phyloP scores from a whole-genome alignment of 1,139 yeast genomes.

The Zygoascus sp. region DNA sequence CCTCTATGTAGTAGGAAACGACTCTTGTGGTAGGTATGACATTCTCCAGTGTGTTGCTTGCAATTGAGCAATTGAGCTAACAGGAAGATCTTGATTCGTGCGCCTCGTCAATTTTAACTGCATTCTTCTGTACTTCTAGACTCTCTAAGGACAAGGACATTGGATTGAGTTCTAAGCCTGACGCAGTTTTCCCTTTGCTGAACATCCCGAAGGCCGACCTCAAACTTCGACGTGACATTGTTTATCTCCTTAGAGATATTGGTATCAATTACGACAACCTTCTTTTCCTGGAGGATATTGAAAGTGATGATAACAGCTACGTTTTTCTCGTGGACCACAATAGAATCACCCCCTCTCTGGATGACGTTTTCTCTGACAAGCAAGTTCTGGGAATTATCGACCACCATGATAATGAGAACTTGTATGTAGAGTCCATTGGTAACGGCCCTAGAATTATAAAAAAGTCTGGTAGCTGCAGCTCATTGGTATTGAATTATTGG shows the following conservation, averaged over 20 bases:
- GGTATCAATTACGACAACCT: slow-evolving; percentile 48
- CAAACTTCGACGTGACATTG: slow-evolving; percentile 65
- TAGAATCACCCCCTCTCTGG: slow-evolving; percentile 52
- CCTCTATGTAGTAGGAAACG: slow-evolving; percentile 71
- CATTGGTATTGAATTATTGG: slow-evolving; percentile 67
- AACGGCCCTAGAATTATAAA: slow-evolving; percentile 56
- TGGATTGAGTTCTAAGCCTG: slow-evolving; percentile 14
- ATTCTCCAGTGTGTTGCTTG: no score
- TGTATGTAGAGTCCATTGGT: slow-evolving; percentile 36
- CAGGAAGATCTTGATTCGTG: slow-evolving; percentile 76
- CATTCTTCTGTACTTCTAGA: slow-evolving; percentile 47
- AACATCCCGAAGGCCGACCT: slow-evolving; percentile 69
- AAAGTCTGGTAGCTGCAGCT: slow-evolving; percentile 71
- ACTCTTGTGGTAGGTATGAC: slow-evolving; percentile 49
- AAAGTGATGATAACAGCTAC: slow-evolving; percentile 28
- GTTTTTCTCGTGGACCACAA: slow-evolving; percentile 82
- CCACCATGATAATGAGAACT: slow-evolving; percentile 76
- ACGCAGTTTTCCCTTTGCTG: slow-evolving; percentile 55
- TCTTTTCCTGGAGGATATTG: slow-evolving; percentile 63
- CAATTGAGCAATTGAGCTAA: no score
- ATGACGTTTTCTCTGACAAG: slow-evolving; percentile 30
- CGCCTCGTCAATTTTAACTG: slow-evolving; percentile 64
- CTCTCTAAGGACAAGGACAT: slow-evolving; percentile 3
- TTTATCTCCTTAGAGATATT: slow-evolving; percentile 46
- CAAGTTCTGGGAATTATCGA: slow-evolving; percentile 65